Evolutionary conservation across 2,329 filamentous ascomycete species (phyloP).

Genomic region (Eurotiales sp.): DNA sequence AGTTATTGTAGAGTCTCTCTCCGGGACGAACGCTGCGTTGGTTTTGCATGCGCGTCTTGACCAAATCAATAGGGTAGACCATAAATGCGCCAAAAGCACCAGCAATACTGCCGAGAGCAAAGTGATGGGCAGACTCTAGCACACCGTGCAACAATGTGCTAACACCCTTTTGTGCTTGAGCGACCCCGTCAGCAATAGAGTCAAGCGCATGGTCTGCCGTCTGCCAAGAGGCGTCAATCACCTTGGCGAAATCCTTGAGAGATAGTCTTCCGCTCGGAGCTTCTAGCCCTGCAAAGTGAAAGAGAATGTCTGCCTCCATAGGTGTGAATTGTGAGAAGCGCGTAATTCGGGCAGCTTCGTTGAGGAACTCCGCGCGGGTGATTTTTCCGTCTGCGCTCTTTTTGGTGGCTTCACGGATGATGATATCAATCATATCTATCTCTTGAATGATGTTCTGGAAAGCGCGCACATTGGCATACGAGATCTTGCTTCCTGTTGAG

Average conservation of each 20-base stretch:
- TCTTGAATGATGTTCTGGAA: slow-evolving; percentile 98
- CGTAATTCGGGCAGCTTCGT: slow-evolving; percentile 85
- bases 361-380: slow-evolving; percentile 87
- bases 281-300: slow-evolving; percentile 94
- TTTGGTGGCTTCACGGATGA: slow-evolving; percentile 78
- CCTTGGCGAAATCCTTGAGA: slow-evolving; percentile 84
- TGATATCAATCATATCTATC: slow-evolving; percentile 95
- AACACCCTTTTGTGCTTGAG: slow-evolving; percentile 48
- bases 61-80: slow-evolving; percentile 97
- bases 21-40: slow-evolving; percentile 80
- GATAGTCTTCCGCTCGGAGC: slow-evolving; percentile 81
- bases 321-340: slow-evolving; percentile 95
- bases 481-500: slow-evolving; percentile 84
- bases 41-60: slow-evolving; percentile 98
- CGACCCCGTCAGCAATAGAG: slow-evolving; percentile 48
- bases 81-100: slow-evolving; percentile 98
- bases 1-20: slow-evolving; percentile 93
- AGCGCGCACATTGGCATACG: slow-evolving; percentile 93
- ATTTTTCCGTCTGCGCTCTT: slow-evolving; percentile 90
- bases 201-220: slow-evolving; percentile 46
- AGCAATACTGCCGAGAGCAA: slow-evolving; percentile 80
- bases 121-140: slow-evolving; percentile 82
- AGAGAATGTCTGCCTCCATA: slow-evolving; percentile 97
- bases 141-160: slow-evolving; percentile 60
- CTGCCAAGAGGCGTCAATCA: slow-evolving; percentile 90